Evolutionary conservation across 1,139 yeast species (phyloP).

Genomic region (Hanseniaspora uvarum): DNA sequence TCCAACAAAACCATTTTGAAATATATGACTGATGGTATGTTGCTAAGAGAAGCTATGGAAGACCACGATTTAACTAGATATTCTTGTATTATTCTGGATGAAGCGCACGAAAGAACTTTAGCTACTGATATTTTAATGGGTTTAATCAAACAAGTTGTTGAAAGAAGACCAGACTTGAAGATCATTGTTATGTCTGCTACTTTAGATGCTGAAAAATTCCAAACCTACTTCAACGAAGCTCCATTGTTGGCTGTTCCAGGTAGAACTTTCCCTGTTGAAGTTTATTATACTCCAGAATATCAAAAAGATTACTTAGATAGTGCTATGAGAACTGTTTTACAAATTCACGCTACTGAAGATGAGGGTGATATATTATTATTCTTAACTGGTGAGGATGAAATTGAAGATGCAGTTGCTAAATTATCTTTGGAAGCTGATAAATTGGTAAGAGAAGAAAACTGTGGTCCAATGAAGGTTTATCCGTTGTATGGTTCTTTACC

Average conservation of each 20-base stretch:
- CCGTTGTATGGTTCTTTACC: slow-evolving; percentile 95
- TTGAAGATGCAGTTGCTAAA: slow-evolving; percentile 91
- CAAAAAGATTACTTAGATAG: slow-evolving; percentile 92
- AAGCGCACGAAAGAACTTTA: slow-evolving; percentile 95
- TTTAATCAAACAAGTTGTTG: slow-evolving; percentile 66
- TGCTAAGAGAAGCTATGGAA: slow-evolving; percentile 92
- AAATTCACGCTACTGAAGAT: slow-evolving; percentile 92
- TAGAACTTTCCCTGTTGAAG: slow-evolving; percentile 94
- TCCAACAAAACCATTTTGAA: slow-evolving; percentile 70
- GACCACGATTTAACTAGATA: slow-evolving; percentile 74
- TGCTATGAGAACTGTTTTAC: slow-evolving; percentile 87
- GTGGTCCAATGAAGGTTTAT: slow-evolving; percentile 81
- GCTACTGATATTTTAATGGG: slow-evolving; percentile 98
- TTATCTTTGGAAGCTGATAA: slow-evolving; percentile 82
- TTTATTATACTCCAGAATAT: slow-evolving; percentile 91
- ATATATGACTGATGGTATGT: slow-evolving; percentile 99
- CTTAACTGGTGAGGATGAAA: slow-evolving; percentile 95
- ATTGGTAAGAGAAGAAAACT: slow-evolving; percentile 71
- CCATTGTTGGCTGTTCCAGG: slow-evolving; percentile 96
- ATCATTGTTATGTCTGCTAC: slow-evolving; percentile 96
- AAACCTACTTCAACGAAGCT: slow-evolving; percentile 76
- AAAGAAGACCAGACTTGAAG: slow-evolving; percentile 76
- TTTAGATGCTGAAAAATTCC: slow-evolving; percentile 92
- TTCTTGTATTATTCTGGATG: slow-evolving; percentile 88
- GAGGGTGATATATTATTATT: slow-evolving; percentile 85